Percentiles rank a stretch among this genome's conserved stretches.
These are phyloP conservation scores for Tylopilus sp. DNA, from an alignment of 1,284 basidiomycete genomes.

Conservation along the genomic window DNA sequence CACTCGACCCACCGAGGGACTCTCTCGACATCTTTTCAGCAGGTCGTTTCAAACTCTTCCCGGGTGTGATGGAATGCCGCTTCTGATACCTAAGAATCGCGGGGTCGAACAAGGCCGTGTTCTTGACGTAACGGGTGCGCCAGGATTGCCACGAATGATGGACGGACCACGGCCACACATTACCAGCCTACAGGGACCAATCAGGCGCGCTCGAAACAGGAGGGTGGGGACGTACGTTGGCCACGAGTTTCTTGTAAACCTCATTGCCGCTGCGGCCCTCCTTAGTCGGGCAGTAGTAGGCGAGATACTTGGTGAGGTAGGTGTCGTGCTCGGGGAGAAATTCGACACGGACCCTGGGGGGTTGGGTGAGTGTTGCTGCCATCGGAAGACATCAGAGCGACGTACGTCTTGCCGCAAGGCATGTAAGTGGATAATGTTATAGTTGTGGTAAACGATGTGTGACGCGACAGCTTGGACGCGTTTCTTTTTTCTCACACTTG, in stretches of 20 bases:
- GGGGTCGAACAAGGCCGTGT: conserved; percentile 53
- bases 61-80: conserved; percentile 6
- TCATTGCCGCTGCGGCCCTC: conserved; percentile 52
- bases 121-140: conserved; percentile 62
- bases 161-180: conserved; percentile 55
- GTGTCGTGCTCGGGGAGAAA: conserved; percentile 29
- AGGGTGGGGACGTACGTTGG: conserved; percentile 40
- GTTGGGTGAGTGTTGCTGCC: conserved; percentile 9
- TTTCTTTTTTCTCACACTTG: conserved; percentile 9
- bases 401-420: conserved; percentile 22
- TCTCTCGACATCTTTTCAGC: conserved; percentile 9
- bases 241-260: conserved; percentile 50
- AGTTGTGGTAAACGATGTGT: background rate
- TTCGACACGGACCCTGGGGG: conserved; percentile 24
- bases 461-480: conserved; percentile 15
- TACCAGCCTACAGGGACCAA: conserved; percentile 13
- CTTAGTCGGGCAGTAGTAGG: conserved; percentile 30
- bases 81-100: conserved; percentile 46
- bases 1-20: background rate
- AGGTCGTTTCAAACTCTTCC: conserved; percentile 11
- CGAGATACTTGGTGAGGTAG: conserved; percentile 34
- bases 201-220: background rate
- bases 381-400: background rate
- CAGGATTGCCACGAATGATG: conserved; percentile 65
- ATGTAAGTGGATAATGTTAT: conserved; percentile 2